Evolutionary conservation across 2,329 filamentous ascomycete species (phyloP).

Genomic region (Fusarium acutatum): DNA sequence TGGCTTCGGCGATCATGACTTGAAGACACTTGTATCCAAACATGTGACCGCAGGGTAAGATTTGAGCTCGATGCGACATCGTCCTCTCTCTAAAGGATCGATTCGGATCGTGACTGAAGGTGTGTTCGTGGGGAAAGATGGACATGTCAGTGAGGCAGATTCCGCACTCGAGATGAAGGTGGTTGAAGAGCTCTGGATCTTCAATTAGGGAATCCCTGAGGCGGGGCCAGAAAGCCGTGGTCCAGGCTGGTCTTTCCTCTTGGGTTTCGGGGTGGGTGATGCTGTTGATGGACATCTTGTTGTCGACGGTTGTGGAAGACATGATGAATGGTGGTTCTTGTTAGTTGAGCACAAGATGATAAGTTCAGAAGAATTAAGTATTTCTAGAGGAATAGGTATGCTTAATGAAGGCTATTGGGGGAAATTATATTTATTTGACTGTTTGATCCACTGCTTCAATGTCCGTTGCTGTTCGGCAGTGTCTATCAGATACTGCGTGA

Average conservation of each 20-base stretch:
- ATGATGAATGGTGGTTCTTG: neutral
- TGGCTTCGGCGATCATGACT: neutral
- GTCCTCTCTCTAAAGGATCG: neutral
- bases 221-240: conserved; percentile 3
- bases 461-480: neutral
- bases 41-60: conserved; percentile 32
- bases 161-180: conserved; percentile 6
- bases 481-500: neutral
- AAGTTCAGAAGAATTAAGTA: neutral
- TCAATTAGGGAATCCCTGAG: conserved; percentile 15
- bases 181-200: neutral
- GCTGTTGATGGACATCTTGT: neutral
- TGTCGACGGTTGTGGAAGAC: neutral
- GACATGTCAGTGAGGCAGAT: conserved; percentile 21
- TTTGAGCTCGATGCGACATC: conserved; percentile 7
- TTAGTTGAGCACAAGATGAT: neutral
- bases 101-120: neutral
- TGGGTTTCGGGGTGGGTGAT: neutral
- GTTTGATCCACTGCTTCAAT: neutral
- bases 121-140: conserved; percentile 13
- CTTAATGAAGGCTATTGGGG: accelerated
- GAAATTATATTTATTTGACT: neutral
- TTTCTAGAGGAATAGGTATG: neutral
- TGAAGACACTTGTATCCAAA: conserved; percentile 19
- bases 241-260: too few relatives aligned